These are phyloP conservation scores for Erysimum pusillum DNA, from an alignment of 441 rosid genomes.

Conservation along the genomic window DNA sequence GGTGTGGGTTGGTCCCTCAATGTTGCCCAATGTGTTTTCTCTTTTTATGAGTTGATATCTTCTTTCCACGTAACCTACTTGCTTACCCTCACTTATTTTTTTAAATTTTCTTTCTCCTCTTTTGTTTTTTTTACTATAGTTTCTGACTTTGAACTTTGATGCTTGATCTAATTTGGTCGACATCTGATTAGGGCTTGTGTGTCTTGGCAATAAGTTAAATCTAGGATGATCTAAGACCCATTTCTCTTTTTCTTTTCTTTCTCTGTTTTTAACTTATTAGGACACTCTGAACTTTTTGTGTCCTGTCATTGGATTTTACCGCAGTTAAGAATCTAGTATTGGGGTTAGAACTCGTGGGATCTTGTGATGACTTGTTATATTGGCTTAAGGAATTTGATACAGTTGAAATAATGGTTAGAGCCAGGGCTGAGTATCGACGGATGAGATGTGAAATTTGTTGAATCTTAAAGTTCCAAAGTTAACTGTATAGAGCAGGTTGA, in stretches of 20 bases:
- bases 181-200: not conserved
- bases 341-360: constrained; percentile 5
- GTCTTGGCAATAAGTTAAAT: not conserved
- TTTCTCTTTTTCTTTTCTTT: too few species aligned
- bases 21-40: constrained; percentile 1
- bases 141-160: too few species aligned
- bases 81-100: not conserved
- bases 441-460: not conserved
- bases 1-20: constrained; percentile 14
- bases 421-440: not conserved
- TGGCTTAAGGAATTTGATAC: too few species aligned
- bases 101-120: not conserved
- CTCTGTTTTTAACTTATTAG: too few species aligned
- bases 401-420: not conserved
- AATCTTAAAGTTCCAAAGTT: not conserved
- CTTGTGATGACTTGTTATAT: constrained; percentile 12
- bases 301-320: not conserved
- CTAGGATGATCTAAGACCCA: not conserved
- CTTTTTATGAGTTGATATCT: constrained; percentile 33
- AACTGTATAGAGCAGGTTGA: not conserved
- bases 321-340: not conserved
- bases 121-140: not conserved
- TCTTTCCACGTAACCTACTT: constrained; percentile 40
- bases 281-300: constrained; percentile 1
- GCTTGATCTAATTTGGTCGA: constrained; percentile 35